Base-by-base conservation (phyloP, 2,329 filamentous ascomycete species). In the Mycosphaerella sp. region DNA sequence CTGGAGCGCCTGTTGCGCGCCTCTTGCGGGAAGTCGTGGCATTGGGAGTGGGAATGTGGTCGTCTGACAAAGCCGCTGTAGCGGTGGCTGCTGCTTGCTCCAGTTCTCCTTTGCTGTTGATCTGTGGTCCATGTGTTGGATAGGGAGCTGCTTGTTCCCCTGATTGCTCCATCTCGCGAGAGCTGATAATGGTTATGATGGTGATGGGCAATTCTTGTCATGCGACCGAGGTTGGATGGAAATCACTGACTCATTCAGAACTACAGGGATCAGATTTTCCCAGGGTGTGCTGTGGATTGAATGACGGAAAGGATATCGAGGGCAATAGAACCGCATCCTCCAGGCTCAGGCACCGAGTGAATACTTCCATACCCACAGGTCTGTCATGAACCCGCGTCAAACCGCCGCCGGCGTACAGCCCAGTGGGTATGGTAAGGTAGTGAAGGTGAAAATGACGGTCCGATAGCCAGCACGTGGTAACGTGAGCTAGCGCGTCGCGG, bases 11-110 rank as follows among this genome's bases (percentile, higher is more conserved):
- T 43, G 59, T 59, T n/a, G 67, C 62, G 48, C 64, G 63, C 36
- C 67, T 59, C 55, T 68, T 69, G 16, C 63, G 57, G 30, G 59
- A 59, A 52, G 64, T 62, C 27, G 59, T 56, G 2, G 49, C 48
- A 50, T 55, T 52, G 8, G 52, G 57, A 9, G 57, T 57, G 4
- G 57, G 50, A 10, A 53, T 51, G 47, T 57, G 55, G 25, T 58
- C 47, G 30, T 52, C 47, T 18, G 46, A 54, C 9, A 56, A 42
- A 6, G 45, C 45, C 12, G 45, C 45, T 43, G 62, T 67, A 62
- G 69, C 63, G 16, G 72, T 41, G 70, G 69, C 58, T 68, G 70
- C 59, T 73, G 77, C 32, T 41, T 55, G 61, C 14, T 68, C 67
- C 53, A 76, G 74, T 49, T 72, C 70, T 18, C 18, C 45, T 13